A percentile compares a stretch with the other conserved stretches of the same genome.
These are phyloP conservation scores for Huntiella savannae DNA, from an alignment of 2,329 filamentous ascomycete species.

Conservation along the genomic window DNA sequence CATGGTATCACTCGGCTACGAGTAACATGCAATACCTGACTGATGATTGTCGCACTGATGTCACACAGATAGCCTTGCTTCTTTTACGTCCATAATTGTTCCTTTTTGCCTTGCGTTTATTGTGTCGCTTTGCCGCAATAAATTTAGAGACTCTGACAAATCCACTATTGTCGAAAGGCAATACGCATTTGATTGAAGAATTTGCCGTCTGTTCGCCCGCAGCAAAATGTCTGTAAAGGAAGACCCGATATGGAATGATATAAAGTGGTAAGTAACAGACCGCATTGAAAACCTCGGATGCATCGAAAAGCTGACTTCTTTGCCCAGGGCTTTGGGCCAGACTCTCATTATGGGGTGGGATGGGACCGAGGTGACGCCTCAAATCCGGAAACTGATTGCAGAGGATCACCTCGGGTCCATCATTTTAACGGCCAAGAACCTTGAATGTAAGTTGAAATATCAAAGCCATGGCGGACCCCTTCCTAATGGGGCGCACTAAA, in stretches of 20 bases:
- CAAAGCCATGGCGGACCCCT: background rate
- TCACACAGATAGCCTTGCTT: too few species aligned
- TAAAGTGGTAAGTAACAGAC: constrained; percentile 45
- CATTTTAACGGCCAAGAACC: constrained; percentile 63
- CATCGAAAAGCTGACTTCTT: constrained; percentile 18
- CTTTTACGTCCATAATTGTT: too few species aligned
- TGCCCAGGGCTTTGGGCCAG: constrained; percentile 48
- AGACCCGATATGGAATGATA: constrained; percentile 54
- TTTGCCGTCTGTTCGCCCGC: background rate
- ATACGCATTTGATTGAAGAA: background rate
- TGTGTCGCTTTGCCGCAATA: too few species aligned
- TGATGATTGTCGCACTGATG: too few species aligned
- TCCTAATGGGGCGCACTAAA: background rate
- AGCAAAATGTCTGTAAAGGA: constrained; percentile 14
- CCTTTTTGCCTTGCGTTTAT: too few species aligned
- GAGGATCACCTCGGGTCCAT: constrained; percentile 79
- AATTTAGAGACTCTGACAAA: too few species aligned
- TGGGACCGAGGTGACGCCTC: constrained; percentile 64
- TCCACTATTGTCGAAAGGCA: too few species aligned
- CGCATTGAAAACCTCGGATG: background rate
- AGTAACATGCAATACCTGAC: too few species aligned
- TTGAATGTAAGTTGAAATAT: constrained; percentile 44
- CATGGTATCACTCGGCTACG: too few species aligned
- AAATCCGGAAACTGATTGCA: constrained; percentile 63
- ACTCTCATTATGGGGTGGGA: constrained; percentile 74